Evolutionary conservation across 2,329 filamentous ascomycete genomes (phyloP).

Genomic region (Xylaria sp.): DNA sequence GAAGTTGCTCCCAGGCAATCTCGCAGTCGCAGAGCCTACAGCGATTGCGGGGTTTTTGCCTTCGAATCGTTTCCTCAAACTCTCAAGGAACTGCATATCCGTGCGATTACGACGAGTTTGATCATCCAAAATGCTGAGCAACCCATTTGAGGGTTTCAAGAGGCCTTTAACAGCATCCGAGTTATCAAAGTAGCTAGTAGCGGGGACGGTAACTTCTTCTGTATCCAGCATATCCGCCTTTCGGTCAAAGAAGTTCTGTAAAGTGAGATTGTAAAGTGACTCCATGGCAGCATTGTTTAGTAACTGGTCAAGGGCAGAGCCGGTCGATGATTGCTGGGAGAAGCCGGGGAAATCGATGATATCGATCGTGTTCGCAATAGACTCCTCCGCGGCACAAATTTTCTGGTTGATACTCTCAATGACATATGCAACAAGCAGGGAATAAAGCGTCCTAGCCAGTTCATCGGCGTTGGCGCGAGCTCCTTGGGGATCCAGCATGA

Average conservation of each 20-base stretch:
- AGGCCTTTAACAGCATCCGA: slow-evolving; percentile 92
- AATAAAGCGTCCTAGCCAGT: slow-evolving; percentile 91
- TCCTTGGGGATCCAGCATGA: slow-evolving; percentile 94
- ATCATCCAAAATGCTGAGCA: slow-evolving; percentile 94
- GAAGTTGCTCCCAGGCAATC: slow-evolving; percentile 90
- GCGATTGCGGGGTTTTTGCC: slow-evolving; percentile 92
- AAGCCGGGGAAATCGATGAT: slow-evolving; percentile 98
- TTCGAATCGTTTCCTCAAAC: slow-evolving; percentile 90
- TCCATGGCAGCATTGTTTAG: slow-evolving; percentile 95
- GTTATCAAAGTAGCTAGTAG: slow-evolving; percentile 98
- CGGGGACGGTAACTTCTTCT: slow-evolving; percentile 89
- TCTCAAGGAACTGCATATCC: slow-evolving; percentile 91
- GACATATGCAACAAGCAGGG: slow-evolving; percentile 90
- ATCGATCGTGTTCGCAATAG: slow-evolving; percentile 92
- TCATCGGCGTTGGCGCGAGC: slow-evolving; percentile 94
- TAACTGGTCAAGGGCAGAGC: slow-evolving; percentile 88
- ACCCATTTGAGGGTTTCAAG: slow-evolving; percentile 89
- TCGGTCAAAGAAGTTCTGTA: slow-evolving; percentile 95
- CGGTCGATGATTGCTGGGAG: slow-evolving; percentile 82
- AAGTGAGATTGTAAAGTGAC: slow-evolving; percentile 88
- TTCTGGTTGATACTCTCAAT: slow-evolving; percentile 93
- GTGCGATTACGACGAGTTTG: slow-evolving; percentile 90
- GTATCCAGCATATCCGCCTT: slow-evolving; percentile 94
- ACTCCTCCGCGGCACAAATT: slow-evolving; percentile 86
- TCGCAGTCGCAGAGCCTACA: slow-evolving; percentile 78